Evolutionary conservation across 768 basidiomycete genomes (phyloP), one percentile per base, ranked within the genome.

Genomic region (Macrolepiota fuliginosa): DNA sequence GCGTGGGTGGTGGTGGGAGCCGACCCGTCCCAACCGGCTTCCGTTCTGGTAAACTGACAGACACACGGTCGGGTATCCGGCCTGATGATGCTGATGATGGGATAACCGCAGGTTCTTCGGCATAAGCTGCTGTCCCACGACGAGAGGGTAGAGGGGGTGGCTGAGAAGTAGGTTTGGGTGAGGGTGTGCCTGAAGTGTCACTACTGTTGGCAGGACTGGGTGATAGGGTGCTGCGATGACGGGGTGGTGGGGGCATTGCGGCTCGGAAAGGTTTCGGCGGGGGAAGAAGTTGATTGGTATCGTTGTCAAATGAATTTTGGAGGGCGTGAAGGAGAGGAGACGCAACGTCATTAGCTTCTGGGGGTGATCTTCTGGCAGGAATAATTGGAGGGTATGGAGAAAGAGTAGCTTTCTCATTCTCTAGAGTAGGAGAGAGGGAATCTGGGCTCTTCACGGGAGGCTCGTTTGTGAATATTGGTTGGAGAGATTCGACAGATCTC

Each of bases 1-100:
- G 88, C 0, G 86, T 89, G 0, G 91, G 91, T 0, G 91, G 91
- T 0, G 91, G 91, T 0, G 83, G 89, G 24, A 87, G 81, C 61
- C 73, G 80, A 37, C 71, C 69, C 46, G 71, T 66, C 25, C 79
- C 78, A 17, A 82, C 57, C 0, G 69, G 60, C 63, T 77, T 82
- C 17, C 81, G 72, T 46, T 81, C 78, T 9, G 66, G 61, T 27
- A 69, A 63, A 13, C 64, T 58, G 7, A 71, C 68, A 19, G 69
- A 64, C 1, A 63, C 71, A 35, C 71, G 76, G 13, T 45, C 66
- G 9, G 71, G 70, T 54, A 72, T 65, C 5, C 69, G 69, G 4
- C 29, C 29, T 32, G 29, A 32, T 32, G 29, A 32, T 32, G 71
- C 70, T 15, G 71, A 68, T 36, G 59, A 56, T 9, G 67, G 59